A percentile compares a stretch with the other conserved stretches of the same genome.
Evolutionary conservation across 352 stramenopile species (phyloP).

Genomic region (Phytophthora cryptogea): DNA sequence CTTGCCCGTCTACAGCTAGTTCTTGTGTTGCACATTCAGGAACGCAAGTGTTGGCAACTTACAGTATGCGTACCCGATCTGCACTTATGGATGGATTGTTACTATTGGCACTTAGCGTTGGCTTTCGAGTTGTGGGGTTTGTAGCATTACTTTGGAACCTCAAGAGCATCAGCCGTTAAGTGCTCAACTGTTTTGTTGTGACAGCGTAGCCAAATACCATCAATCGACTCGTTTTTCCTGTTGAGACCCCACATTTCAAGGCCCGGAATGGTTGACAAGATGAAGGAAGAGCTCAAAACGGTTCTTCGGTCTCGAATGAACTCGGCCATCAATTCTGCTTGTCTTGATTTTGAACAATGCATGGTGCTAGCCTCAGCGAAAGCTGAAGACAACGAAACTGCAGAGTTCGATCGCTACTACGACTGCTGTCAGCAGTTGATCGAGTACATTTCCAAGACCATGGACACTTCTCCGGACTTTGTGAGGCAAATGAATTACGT

Average conservation of each 20-base stretch:
- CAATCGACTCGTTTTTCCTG: constrained; percentile 1
- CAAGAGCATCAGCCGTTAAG: constrained; percentile 3
- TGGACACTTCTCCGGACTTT: constrained; percentile 17
- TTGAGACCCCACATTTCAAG: neutral
- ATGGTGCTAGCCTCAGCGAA: neutral
- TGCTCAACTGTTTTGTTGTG: too few relatives aligned
- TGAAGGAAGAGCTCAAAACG: constrained; percentile 11
- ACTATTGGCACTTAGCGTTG: constrained; percentile 32
- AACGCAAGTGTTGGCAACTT: constrained; percentile 35
- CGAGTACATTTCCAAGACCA: constrained; percentile 15
- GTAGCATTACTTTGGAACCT: constrained; percentile 17
- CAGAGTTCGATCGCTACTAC: constrained; percentile 10
- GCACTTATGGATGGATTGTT: constrained; percentile 25
- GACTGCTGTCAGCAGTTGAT: constrained; percentile 7
- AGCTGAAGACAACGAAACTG: neutral
- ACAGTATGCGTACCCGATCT: constrained; percentile 28
- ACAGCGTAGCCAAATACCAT: neutral
- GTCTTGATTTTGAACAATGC: constrained; percentile 5
- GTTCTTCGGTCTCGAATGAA: constrained; percentile 6
- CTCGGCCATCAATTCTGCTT: constrained; percentile 7
- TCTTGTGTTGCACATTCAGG: constrained; percentile 28
- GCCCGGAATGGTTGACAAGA: constrained; percentile 4
- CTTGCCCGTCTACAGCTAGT: constrained; percentile 15
- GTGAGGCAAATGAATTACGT: constrained; percentile 13
- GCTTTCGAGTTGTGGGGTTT: constrained; percentile 39